Conservation (phyloP, 225 moss, liverwort and hornwort genomes). For the Bryoerythrophyllum caledonicum region DNA sequence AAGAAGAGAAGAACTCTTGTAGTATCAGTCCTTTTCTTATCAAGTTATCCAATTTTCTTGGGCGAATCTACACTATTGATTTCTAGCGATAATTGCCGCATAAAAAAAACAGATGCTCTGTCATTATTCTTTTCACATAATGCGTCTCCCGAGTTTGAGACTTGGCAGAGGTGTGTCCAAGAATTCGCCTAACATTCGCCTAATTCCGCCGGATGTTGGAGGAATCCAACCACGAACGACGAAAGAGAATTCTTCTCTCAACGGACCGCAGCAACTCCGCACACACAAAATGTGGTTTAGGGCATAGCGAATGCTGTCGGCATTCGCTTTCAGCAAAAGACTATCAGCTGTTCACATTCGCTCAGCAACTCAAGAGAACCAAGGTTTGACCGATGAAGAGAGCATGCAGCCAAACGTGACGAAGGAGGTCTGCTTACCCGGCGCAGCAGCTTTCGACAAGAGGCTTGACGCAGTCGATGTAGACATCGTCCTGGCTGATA, state of each 20-base stretch:
- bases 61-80: not conserved
- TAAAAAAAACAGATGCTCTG: too few species aligned
- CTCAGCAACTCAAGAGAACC: not conserved
- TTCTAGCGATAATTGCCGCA: not conserved
- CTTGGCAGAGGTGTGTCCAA: slow-evolving; percentile 13
- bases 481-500: slow-evolving; percentile 74
- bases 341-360: not conserved
- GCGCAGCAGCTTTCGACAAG: slow-evolving; percentile 85
- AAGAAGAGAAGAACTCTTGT: not conserved
- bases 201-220: not conserved
- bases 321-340: not conserved
- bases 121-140: not conserved
- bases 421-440: slow-evolving; percentile 39
- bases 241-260: slow-evolving; percentile 2
- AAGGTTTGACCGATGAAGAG: not conserved
- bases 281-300: slow-evolving; percentile 13
- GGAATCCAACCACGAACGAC: slow-evolving; percentile 5
- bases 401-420: not conserved
- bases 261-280: too few species aligned
- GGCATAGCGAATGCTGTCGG: not conserved
- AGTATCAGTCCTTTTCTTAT: not conserved
- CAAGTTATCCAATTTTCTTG: not conserved
- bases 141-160: not conserved
- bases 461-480: slow-evolving; percentile 75
- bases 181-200: not conserved